phyloP scores from a whole-genome alignment of 345 rosid genomes.

The Gynandropsis gynandra region DNA sequence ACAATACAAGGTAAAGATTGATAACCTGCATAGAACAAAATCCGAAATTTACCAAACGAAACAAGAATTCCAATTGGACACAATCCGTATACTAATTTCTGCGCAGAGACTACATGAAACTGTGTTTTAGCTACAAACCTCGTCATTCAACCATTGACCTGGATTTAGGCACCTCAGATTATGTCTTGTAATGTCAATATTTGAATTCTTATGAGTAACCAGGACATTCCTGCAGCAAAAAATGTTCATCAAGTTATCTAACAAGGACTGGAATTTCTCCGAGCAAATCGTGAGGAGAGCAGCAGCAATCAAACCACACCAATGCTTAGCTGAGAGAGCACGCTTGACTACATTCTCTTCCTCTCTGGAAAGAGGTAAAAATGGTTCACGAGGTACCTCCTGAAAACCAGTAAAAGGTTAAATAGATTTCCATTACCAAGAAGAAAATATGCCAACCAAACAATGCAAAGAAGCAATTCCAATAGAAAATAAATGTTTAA shows the following conservation, averaged over 20 bases:
- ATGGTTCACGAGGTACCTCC: conserved; percentile 17
- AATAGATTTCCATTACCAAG: conserved; percentile 1
- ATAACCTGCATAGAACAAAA: conserved; percentile 54
- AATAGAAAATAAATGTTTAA: not conserved
- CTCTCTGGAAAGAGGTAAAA: conserved; percentile 18
- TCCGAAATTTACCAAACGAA: conserved; percentile 14
- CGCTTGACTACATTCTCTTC: conserved; percentile 19
- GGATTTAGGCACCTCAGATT: conserved; percentile 67
- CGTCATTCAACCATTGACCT: conserved; percentile 86
- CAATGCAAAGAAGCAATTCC: too few relatives aligned
- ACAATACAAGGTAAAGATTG: conserved; percentile 73
- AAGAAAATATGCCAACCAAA: not conserved
- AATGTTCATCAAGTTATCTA: conserved; percentile 13
- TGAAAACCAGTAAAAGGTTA: conserved; percentile 7
- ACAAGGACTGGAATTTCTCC: conserved; percentile 2
- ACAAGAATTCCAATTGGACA: not conserved
- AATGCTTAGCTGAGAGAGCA: conserved; percentile 27
- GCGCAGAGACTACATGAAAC: conserved; percentile 1
- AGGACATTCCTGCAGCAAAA: conserved; percentile 39
- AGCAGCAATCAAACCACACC: conserved; percentile 34
- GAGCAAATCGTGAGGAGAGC: conserved; percentile 9
- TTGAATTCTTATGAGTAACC: conserved; percentile 51
- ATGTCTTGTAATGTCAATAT: conserved; percentile 68
- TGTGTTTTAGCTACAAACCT: conserved; percentile 40
- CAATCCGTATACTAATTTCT: not conserved